Conservation (phyloP, 495 filamentous ascomycete genomes). For the Aspergillus avenaceus region DNA sequence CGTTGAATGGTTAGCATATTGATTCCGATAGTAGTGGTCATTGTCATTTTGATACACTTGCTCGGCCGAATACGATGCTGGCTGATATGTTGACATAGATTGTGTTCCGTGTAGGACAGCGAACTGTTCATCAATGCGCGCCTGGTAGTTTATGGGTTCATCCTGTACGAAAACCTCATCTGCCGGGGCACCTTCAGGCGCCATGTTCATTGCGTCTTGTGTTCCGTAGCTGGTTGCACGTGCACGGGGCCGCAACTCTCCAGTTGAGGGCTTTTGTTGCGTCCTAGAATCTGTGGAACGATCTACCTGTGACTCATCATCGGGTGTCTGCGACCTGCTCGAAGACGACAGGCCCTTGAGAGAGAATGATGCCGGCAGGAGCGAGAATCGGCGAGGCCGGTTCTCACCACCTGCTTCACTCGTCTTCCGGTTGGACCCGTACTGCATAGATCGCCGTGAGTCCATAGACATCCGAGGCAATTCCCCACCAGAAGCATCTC, state of each 20-base stretch:
- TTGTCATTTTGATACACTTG: constrained; percentile 31
- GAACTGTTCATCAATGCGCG: constrained; percentile 44
- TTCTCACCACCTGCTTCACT: constrained; percentile 74
- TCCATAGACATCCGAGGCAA: constrained; percentile 72
- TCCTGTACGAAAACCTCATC: constrained; percentile 25
- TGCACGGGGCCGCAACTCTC: constrained; percentile 20
- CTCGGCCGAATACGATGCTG: constrained; percentile 32
- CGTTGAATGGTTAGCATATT: constrained; percentile 36
- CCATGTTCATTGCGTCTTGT: constrained; percentile 31
- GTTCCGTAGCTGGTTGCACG: constrained; percentile 36
- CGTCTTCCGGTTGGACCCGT: constrained; percentile 74
- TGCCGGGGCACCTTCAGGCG: constrained; percentile 26
- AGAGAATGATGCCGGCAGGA: constrained; percentile 74
- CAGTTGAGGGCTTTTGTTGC: constrained; percentile 34
- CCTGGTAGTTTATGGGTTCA: constrained; percentile 36
- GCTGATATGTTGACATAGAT: constrained; percentile 26
- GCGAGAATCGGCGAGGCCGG: constrained; percentile 70
- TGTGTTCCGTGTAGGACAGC: constrained; percentile 35
- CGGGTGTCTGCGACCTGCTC: constrained; percentile 38
- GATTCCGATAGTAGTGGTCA: constrained; percentile 34
- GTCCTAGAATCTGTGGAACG: constrained; percentile 22
- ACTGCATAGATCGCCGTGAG: constrained; percentile 72
- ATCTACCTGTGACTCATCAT: constrained; percentile 30
- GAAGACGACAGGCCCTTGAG: constrained; percentile 48
- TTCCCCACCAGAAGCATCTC: constrained; percentile 51